These are phyloP conservation scores for Dendrobium huoshanense DNA, from an alignment of 106 monocot genomes.

Conservation along the genomic window DNA sequence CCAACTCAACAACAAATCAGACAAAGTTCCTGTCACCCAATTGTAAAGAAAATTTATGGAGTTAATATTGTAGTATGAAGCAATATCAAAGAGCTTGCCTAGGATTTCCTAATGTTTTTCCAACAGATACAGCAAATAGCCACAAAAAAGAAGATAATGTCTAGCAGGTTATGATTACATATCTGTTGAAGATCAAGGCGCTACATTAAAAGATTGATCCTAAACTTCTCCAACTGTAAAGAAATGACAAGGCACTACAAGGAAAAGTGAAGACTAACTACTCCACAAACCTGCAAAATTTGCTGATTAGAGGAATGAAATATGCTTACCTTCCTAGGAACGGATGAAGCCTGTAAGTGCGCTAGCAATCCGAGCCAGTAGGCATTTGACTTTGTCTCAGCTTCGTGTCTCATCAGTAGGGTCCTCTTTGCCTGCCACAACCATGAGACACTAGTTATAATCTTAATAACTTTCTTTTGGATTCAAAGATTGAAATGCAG, in stretches of 20 bases:
- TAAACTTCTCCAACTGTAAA: neutral
- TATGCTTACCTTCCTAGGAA: slow-evolving; percentile 70
- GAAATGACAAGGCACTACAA: neutral
- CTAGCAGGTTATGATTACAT: neutral
- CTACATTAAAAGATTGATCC: neutral
- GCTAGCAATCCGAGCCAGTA: slow-evolving; percentile 93
- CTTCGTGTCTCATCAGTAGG: slow-evolving; percentile 90
- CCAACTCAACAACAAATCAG: too few relatives aligned
- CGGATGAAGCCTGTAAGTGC: slow-evolving; percentile 70
- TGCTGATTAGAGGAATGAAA: neutral
- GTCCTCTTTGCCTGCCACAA: slow-evolving; percentile 86
- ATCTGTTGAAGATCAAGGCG: neutral
- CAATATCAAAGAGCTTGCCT: neutral
- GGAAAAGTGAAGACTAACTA: neutral
- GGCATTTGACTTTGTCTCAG: slow-evolving; percentile 82
- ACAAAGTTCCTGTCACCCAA: neutral
- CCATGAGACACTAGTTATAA: neutral
- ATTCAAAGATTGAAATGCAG: neutral
- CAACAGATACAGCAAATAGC: neutral
- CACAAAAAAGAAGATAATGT: neutral
- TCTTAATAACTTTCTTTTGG: neutral
- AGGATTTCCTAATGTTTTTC: neutral
- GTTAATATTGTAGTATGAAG: neutral
- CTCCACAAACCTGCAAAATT: neutral
- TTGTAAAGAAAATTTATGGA: neutral